These are phyloP conservation scores for Agapanthus africanus DNA, from an alignment of 106 monocot genomes.

Conservation along the genomic window DNA sequence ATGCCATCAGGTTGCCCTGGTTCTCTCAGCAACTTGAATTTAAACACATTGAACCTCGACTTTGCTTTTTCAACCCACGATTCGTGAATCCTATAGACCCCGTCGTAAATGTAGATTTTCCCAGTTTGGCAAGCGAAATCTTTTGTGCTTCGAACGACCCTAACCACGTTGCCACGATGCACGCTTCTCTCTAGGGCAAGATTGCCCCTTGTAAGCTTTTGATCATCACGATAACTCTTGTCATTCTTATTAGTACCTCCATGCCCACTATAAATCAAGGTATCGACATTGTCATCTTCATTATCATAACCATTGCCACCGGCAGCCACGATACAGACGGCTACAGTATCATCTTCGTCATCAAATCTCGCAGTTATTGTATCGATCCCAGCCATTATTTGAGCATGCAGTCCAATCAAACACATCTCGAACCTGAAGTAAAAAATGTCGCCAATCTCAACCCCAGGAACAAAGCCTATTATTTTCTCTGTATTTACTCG, in stretches of 20 bases:
- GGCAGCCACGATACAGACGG: constrained; percentile 58
- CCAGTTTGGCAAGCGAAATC: constrained; percentile 26
- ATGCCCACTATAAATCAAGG: constrained; percentile 66
- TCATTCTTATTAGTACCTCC: constrained; percentile 36
- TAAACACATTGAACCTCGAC: constrained; percentile 60
- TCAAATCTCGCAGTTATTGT: constrained; percentile 26
- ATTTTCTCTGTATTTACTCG: constrained; percentile 19
- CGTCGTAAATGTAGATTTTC: constrained; percentile 77
- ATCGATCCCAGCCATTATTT: constrained; percentile 63
- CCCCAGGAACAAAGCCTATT: constrained; percentile 52
- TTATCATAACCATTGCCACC: constrained; percentile 79
- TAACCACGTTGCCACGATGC: constrained; percentile 32
- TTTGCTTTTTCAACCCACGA: constrained; percentile 57
- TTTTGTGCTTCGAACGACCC: constrained; percentile 62
- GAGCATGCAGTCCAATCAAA: constrained; percentile 61
- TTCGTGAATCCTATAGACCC: constrained; percentile 61
- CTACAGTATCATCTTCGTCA: constrained; percentile 32
- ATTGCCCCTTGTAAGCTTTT: constrained; percentile 82
- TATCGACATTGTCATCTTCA: constrained; percentile 38
- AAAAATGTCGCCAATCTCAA: constrained; percentile 69
- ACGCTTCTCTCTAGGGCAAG: constrained; percentile 72
- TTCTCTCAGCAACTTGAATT: constrained; percentile 60
- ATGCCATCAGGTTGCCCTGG: constrained; percentile 61
- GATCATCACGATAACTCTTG: constrained; percentile 20
- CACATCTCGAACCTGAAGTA: constrained; percentile 69